A percentile compares a stretch with the other conserved stretches of the same genome.
Conservation (phyloP, 2,329 filamentous ascomycete species). For the Hyphodiscus sp. region DNA sequence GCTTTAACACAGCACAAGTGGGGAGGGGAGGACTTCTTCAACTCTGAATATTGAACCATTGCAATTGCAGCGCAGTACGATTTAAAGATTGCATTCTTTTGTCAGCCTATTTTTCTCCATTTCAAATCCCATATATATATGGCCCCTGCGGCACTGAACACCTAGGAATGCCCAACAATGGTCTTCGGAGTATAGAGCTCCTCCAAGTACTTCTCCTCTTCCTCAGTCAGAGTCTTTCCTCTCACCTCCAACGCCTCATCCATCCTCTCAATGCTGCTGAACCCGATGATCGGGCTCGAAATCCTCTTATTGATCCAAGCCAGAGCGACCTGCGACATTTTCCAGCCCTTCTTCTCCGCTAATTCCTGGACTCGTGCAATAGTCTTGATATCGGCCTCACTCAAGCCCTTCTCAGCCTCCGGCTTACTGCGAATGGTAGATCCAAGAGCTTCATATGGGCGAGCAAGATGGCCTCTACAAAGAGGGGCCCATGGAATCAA, state of each 20-base stretch:
- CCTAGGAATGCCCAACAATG: conserved; percentile 27
- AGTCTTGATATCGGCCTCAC: conserved; percentile 43
- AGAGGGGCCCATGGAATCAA: conserved; percentile 35
- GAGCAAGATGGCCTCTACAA: conserved; percentile 29
- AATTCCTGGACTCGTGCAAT: conserved; percentile 49
- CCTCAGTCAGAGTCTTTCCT: conserved; percentile 38
- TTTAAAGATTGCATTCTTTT: no score
- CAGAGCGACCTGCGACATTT: conserved; percentile 51
- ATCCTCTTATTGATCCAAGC: conserved; percentile 45
- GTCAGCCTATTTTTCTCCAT: neutral
- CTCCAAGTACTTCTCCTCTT: conserved; percentile 47
- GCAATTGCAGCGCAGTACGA: no score
- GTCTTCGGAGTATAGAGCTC: conserved; percentile 43
- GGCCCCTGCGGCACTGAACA: neutral
- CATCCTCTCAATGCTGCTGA: conserved; percentile 43
- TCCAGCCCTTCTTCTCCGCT: conserved; percentile 48
- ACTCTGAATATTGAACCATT: no score
- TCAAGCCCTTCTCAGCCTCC: conserved; percentile 30
- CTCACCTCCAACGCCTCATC: conserved; percentile 42
- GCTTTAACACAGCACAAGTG: no score
- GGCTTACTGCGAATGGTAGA: conserved; percentile 18
- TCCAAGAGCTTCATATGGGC: conserved; percentile 20
- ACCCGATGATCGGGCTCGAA: conserved; percentile 45
- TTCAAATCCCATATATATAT: neutral
- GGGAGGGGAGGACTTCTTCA: no score